Conservation (phyloP, 73 alveolate species). For the Blepharisma stoltei region DNA sequence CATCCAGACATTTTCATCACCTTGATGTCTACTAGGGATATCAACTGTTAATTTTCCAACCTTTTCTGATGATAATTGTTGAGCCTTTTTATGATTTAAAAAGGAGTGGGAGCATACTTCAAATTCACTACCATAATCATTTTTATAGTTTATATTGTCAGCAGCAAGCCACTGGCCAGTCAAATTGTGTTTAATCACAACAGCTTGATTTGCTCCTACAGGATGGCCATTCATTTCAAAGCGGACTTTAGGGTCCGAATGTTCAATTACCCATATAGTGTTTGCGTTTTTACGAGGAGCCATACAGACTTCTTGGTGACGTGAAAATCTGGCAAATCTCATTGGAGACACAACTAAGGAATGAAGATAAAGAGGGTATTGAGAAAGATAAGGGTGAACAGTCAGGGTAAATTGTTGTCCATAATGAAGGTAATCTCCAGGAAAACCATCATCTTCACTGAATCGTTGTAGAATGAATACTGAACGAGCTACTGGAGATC, state of each 20-base stretch:
- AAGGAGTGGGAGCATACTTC: slow-evolving; percentile 72
- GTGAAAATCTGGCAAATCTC: slow-evolving; percentile 61
- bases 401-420: slow-evolving; percentile 55
- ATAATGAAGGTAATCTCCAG: slow-evolving; percentile 51
- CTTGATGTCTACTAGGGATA: slow-evolving; percentile 51
- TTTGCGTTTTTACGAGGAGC: slow-evolving; percentile 49
- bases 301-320: slow-evolving; percentile 77
- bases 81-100: slow-evolving; percentile 58
- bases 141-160: slow-evolving; percentile 58
- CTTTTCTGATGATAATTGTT: slow-evolving; percentile 51
- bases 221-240: slow-evolving; percentile 69
- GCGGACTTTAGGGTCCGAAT: slow-evolving; percentile 59
- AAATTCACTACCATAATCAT: slow-evolving; percentile 79
- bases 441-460: slow-evolving; percentile 47
- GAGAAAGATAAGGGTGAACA: slow-evolving; percentile 19
- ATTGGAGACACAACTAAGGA: slow-evolving; percentile 64
- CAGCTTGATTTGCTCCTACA: slow-evolving; percentile 58
- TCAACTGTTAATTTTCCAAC: slow-evolving; percentile 54
- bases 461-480: slow-evolving; percentile 53
- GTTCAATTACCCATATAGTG: slow-evolving; percentile 73
- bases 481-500: slow-evolving; percentile 65
- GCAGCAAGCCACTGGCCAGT: slow-evolving; percentile 70
- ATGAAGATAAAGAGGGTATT: slow-evolving; percentile 51
- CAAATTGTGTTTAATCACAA: slow-evolving; percentile 69
- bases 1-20: slow-evolving; percentile 51